Evolutionary conservation across 192 early-diverging fungal species (phyloP), one percentile per base, ranked within the genome.

Genomic region (Entomortierella chlamydospora): DNA sequence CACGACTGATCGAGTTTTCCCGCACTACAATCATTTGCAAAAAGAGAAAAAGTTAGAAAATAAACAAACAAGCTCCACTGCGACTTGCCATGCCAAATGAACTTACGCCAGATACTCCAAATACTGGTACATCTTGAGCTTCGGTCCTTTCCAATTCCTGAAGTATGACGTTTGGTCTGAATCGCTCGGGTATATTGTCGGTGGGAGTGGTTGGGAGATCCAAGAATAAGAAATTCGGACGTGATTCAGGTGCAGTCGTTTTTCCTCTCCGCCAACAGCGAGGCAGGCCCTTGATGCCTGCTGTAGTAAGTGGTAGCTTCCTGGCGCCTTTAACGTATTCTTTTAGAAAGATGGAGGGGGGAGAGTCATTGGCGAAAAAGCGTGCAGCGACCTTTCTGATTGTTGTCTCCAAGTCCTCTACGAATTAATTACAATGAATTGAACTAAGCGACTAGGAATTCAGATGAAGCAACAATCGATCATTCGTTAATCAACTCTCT

Each of bases 211-310:
- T 43, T 34, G 69, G 69, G 8, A 71, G 42, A 63, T 71, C 69
- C 60, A 71, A 37, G 23, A 71, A 71, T 1, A 71, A 42, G 23
- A 71, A 42, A 63, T 52, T 71, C 39, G 69, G 69, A 17, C 60
- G 17, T 57, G 69, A 55, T 0, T 71, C 69, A 15, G 10, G 47
- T 30, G 28, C 11, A 2, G 45, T 51, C 2, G n/a, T 41, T 4
- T 22, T 18, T 23, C 64, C 64, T 33, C 64, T 28, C 5, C 62
- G 49, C 34, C 18, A 22, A 18, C 22, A 29, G 9, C 34, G 18
- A 5, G 62, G 51, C 12, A 64, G 37, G 2, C 62, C 62, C 2
- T 31, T 7, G 34, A 64, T 20, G 22, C 62, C 62, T 11, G 5
- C 12, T 51, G 49, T 52, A 1, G 62, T 54, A 4, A 55, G 26